These are phyloP conservation scores for Quercus bicolor DNA, from an alignment of 306 rosid species.

Conservation along the genomic window DNA sequence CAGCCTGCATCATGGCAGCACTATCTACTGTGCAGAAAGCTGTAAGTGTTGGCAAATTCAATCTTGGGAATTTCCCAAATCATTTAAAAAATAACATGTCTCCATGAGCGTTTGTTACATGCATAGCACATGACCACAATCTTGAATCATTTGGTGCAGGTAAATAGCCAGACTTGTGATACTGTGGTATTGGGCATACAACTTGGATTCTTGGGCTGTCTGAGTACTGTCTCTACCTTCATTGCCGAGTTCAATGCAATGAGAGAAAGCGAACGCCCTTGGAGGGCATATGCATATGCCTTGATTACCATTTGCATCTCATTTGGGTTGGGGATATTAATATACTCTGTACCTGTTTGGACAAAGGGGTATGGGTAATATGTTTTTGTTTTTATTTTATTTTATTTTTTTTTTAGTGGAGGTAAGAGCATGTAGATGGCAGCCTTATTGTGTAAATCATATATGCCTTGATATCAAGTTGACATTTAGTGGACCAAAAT, in stretches of 20 bases:
- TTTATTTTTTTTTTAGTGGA: too few species aligned
- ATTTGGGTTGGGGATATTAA: conserved; percentile 53
- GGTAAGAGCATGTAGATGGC: background rate
- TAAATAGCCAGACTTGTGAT: conserved; percentile 44
- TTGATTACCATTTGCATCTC: conserved; percentile 52
- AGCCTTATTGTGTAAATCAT: background rate
- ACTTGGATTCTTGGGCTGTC: conserved; percentile 72
- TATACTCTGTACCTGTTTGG: conserved; percentile 73
- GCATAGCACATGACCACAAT: background rate
- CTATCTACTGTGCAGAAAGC: conserved; percentile 50
- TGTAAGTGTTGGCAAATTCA: conserved; percentile 26
- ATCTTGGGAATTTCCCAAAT: background rate
- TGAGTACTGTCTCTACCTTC: conserved; percentile 88
- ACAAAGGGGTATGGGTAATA: conserved; percentile 32
- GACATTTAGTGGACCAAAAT: background rate
- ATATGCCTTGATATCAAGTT: background rate
- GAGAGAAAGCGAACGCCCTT: conserved; percentile 61
- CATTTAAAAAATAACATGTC: background rate
- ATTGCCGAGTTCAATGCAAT: conserved; percentile 78
- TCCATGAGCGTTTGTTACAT: background rate
- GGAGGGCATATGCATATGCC: conserved; percentile 76
- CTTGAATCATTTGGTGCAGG: conserved; percentile 43
- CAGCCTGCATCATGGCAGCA: conserved; percentile 80
- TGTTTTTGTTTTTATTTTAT: too few species aligned
- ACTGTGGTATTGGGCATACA: conserved; percentile 56